Percentiles rank a stretch among this genome's conserved stretches.
Conservation (phyloP, 345 rosid genomes). For the Eucalyptus tenuipes region DNA sequence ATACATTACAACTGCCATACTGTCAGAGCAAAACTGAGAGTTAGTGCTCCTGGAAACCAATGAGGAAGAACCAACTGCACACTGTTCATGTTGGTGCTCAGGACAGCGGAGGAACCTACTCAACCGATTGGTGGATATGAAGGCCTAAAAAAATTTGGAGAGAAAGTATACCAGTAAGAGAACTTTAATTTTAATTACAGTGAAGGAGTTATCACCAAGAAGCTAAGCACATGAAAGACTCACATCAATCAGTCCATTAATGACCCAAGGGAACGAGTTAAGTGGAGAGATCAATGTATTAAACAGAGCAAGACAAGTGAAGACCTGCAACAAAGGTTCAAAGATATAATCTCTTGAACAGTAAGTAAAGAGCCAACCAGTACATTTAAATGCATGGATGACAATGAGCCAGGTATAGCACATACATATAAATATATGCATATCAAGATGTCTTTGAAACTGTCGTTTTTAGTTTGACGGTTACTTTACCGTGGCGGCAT, state of each 20-base stretch:
- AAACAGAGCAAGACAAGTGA: conserved; percentile 87
- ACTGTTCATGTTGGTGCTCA: conserved; percentile 21
- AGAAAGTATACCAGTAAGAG: neutral
- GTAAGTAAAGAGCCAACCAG: neutral
- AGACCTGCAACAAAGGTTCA: conserved; percentile 44
- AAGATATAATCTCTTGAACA: neutral
- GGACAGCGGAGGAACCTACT: conserved; percentile 66
- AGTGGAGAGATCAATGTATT: conserved; percentile 85
- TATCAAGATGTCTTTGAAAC: neutral
- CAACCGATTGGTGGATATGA: conserved; percentile 75
- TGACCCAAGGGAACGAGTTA: conserved; percentile 96
- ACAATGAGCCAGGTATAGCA: neutral
- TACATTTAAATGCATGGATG: neutral
- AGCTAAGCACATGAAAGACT: conserved; percentile 5
- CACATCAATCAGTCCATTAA: conserved; percentile 91
- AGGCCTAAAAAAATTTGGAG: conserved; percentile 33
- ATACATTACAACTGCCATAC: conserved; percentile 35
- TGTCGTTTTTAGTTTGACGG: neutral
- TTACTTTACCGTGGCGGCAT: conserved; percentile 73
- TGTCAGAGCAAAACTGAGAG: conserved; percentile 16
- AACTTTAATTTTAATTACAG: neutral
- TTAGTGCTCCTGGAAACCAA: conserved; percentile 8
- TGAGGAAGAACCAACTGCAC: conserved; percentile 1
- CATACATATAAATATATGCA: neutral
- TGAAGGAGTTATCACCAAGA: neutral